These are phyloP conservation scores for Pseudopyrenochaeta lycopersici DNA, from an alignment of 2,329 filamentous ascomycete species.

Conservation along the genomic window DNA sequence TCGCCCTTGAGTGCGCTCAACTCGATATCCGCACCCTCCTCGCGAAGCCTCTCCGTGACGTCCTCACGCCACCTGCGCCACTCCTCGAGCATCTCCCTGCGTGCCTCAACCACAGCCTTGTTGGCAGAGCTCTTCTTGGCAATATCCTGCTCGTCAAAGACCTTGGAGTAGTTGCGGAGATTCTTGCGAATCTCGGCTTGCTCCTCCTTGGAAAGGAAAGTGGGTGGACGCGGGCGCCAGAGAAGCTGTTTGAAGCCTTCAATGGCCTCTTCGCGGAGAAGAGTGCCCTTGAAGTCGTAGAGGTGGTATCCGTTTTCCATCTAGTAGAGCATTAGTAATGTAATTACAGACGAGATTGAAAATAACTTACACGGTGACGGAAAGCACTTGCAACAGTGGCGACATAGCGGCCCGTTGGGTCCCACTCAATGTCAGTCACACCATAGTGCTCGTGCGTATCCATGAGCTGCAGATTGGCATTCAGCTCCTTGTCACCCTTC, in stretches of 20 bases:
- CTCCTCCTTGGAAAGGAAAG: slow-evolving; percentile 94
- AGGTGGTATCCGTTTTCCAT: slow-evolving; percentile 99
- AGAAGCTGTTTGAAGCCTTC: slow-evolving; percentile 98
- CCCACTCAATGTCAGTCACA: slow-evolving; percentile 97
- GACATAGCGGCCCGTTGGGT: slow-evolving; percentile 93
- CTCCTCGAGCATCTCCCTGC: slow-evolving; percentile 83
- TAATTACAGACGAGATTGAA: neutral
- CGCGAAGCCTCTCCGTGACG: slow-evolving; percentile 71
- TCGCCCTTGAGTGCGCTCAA: slow-evolving; percentile 62
- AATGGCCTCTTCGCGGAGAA: slow-evolving; percentile 87
- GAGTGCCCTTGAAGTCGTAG: slow-evolving; percentile 93
- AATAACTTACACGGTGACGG: slow-evolving; percentile 87
- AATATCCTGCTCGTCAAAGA: slow-evolving; percentile 94
- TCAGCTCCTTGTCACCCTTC: slow-evolving; percentile 91
- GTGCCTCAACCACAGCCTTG: slow-evolving; percentile 88
- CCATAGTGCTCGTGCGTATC: slow-evolving; percentile 95
- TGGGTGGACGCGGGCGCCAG: slow-evolving; percentile 91
- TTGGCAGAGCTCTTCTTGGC: slow-evolving; percentile 94
- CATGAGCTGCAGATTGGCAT: slow-evolving; percentile 94
- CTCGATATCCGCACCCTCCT: slow-evolving; percentile 65
- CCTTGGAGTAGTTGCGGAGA: slow-evolving; percentile 91
- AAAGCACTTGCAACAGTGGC: slow-evolving; percentile 92
- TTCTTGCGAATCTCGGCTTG: slow-evolving; percentile 99
- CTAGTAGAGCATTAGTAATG: slow-evolving; percentile 56
- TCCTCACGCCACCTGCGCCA: slow-evolving; percentile 86